Evolutionary conservation across 306 rosid species (phyloP), one percentile per base, ranked within the genome.

Genomic region (Lotus japonicus): DNA sequence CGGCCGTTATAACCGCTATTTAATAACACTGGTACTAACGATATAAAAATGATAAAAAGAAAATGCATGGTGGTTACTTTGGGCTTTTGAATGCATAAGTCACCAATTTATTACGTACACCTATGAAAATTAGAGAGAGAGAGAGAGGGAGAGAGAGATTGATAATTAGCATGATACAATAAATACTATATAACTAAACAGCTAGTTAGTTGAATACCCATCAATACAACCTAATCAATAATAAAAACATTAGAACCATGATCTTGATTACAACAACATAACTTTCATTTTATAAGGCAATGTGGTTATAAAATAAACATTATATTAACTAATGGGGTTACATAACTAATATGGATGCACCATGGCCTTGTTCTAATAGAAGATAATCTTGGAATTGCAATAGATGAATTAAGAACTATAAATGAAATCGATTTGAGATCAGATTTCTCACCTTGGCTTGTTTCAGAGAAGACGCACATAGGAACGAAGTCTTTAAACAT

Each of bases 401-500:
- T 16, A n/a, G 70, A 31, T 21, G 11, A 68, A 28, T 21, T 21
- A 56, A 44, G 18, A 72, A 35, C 49, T 46, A 55, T 36, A 41
- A 46, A 5, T 5, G 2, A 33, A 17, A 58, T 74, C 38, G 49
- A 54, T 66, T 71, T 51, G 63, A 73, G 42, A 57, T 12, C 35
- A 31, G 21, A 38, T 71, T 51, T 65, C 82, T 86, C 75, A 90
- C 99, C 97, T 82, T 88, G 97, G 75, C 78, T 87, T 76, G 92
- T 38, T 81, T 94, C 99, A 0, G 97, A 90, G 75, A 94, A 88
- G 35, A 94, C 88, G 13, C 88, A 87, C 99, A 94, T 90, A 8
- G 99, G 99, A 82, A 94, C 88, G 6, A 94, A 87, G 80, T 94
- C 99, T 70, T 94, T 87, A 18, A 80, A 88, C 99, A 90, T 90